Percentiles rank a stretch among this genome's conserved stretches.
These are phyloP conservation scores for Erythrophleum fordii DNA, from an alignment of 306 rosid genomes.

Conservation along the genomic window DNA sequence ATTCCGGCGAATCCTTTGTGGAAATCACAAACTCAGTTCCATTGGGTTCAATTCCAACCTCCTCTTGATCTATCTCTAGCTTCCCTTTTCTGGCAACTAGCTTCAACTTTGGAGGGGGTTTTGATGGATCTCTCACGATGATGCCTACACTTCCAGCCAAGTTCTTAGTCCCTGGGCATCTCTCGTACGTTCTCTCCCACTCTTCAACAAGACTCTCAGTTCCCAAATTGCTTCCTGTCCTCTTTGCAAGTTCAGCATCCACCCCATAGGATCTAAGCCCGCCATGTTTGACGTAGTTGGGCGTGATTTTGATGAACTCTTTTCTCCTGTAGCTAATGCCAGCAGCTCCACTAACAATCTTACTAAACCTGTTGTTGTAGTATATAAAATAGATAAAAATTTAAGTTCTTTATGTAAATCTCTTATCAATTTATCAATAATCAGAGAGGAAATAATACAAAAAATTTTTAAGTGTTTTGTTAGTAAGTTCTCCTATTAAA, in stretches of 20 bases:
- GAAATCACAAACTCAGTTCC: constrained; percentile 80
- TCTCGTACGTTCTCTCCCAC: constrained; percentile 64
- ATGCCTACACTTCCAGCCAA: constrained; percentile 76
- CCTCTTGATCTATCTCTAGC: constrained; percentile 87
- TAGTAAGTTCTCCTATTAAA: too few relatives aligned
- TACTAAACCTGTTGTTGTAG: constrained; percentile 41
- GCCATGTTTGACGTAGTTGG: constrained; percentile 73
- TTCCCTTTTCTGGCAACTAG: constrained; percentile 79
- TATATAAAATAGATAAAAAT: not conserved
- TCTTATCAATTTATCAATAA: not conserved
- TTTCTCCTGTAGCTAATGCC: constrained; percentile 91
- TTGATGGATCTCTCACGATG: constrained; percentile 82
- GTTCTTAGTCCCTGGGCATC: constrained; percentile 75
- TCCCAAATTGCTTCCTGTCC: constrained; percentile 59
- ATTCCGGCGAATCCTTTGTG: constrained; percentile 71
- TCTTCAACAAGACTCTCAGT: constrained; percentile 58
- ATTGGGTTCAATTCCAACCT: constrained; percentile 69
- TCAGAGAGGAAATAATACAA: not conserved
- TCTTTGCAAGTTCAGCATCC: constrained; percentile 68
- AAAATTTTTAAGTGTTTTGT: too few relatives aligned
- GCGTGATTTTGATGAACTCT: constrained; percentile 79
- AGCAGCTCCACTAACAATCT: constrained; percentile 82
- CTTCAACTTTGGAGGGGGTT: constrained; percentile 78
- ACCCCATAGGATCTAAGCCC: constrained; percentile 87
- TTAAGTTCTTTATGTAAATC: not conserved